Base-by-base conservation (phyloP, 2,329 filamentous ascomycete genomes). In the Clarireedia monteithiana region DNA sequence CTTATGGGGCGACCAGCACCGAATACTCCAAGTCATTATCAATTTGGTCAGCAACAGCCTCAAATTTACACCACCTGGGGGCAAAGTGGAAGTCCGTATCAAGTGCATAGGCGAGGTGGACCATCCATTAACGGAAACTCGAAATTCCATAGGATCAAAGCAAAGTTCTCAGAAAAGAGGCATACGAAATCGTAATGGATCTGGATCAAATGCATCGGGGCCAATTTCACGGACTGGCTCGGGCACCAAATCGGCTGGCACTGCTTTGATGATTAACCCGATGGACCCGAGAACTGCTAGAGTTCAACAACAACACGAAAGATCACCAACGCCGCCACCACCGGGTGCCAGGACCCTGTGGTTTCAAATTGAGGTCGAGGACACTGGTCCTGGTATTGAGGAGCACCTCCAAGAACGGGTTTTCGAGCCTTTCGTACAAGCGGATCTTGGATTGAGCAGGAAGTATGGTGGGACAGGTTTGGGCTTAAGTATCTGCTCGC, bases 341-440 rank as follows among this genome's bases (percentile, higher is more conserved):
- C 63, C 76, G 0, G 77, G 79, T 57, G 81, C 86, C 5, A 84
- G 80, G 67, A 79, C 81, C n/a, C 81, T 88, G 53, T 68, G 83
- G 9, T 95, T 95, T 63, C 88, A 95, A 66, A 95, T 96, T 59
- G 88, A 95, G 67, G 89, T 96, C 0, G 80, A 90, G 67, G 91
- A 96, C 63, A 92, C 85, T 0, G 91, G 91, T 0, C 91, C 90
- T 0, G 91, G 91, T 27, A 95, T 96, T 55, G 83, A 89, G 0
- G 80, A 84, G 6, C 75, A 86, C 60, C 81, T 95, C 70, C 89
- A 91, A 63, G 77, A 88, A 56, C 85, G 85, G 62, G 89, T 96
- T 9, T 96, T 96, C 68, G 91, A 96, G 69, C 91, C 91, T 0
- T 96, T 96, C 67, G 88, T 96, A 0, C 91, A 96, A 70, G 91